Base-by-base conservation (phyloP, 495 filamentous ascomycete species). In the Lasiosphaeriaceae sp. region DNA sequence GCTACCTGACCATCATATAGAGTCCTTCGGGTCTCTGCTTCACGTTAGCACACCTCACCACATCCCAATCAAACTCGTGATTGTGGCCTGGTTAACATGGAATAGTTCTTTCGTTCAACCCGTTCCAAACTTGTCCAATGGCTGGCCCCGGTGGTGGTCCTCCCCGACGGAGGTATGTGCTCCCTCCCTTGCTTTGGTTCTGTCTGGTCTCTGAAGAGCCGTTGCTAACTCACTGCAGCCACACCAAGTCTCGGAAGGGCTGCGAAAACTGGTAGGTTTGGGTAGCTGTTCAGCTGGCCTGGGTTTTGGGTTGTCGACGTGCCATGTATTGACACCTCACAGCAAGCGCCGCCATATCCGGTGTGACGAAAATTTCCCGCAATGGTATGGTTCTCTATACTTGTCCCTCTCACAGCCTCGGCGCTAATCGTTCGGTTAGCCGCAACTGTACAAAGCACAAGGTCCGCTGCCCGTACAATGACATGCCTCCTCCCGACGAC, bases 401-500 rank as follows among this genome's bases (percentile, higher is more conserved):
- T 51, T n/a, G 52, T 17, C 12, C 16, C 14, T 5, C 39, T 17
- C n/a, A 16, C 4, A 43, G 14, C 39, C 39, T 17, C 9, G 43
- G 37, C 39, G 48, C 74, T 80, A 54, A 78, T 63, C 34, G 37
- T 39, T 52, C 26, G 12, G 19, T 29, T 63, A 97, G 93, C 76
- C 90, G 90, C 59, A 97, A 97, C 74, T 98, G 94, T 74, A 96
- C 93, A 52, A 97, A 97, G 71, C 94, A 98, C 72, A 96, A 96
- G 76, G 93, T 95, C 63, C 86, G 92, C 67, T 98, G 94, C 73
- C 93, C 96, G 63, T 98, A 97, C 73, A 93, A 95, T 81, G 91
- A 97, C 66, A 82, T 83, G 55, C 76, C 83, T 26, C 76, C 81
- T 22, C 79, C 85, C 61, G 83, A 86, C 51, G 86, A 89, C 54